Base-by-base conservation (phyloP, 2,329 filamentous ascomycete genomes). In the Botrytis squamosa region DNA sequence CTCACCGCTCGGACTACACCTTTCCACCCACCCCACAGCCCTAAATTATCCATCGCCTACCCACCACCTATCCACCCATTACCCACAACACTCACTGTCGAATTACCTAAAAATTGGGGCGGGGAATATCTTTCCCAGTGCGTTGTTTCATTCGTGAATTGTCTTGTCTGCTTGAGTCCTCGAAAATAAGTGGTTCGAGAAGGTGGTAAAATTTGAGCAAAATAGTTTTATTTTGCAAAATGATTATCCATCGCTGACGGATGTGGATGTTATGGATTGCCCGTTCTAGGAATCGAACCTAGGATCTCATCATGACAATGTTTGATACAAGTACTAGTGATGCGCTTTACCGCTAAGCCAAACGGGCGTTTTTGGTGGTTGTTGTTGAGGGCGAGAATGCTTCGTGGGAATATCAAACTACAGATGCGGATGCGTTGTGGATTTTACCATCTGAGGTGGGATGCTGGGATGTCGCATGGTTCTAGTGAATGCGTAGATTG, bases 181-280 rank as follows among this genome's bases (percentile, higher is more conserved):
- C 18, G 36, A n/a, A 40, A 62, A n/a, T 20, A 20, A 59, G 29
- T 10, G 16, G 22, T 10, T 59, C 16, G 22, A 40, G 3, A 20
- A n/a, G 12, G 5, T 38, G 8, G 2, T 7, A 25, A 20, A 12
- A 60, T 36, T 29, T 7, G 8, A 33, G 9, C 0, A 38, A 62
- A 62, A n/a, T 16, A 4, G 22, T 22, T 0, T 22, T 2, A 18
- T 1, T 25, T 33, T 3, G 16, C 25, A 20, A 44, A 64, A 8
- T 4, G 20, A 1, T 0, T 0, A 1, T 0, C 2, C 7, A 20
- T 9, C 18, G 1, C 0, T 2, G 2, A 4, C 0, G 0, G 3
- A 3, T 29, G 29, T 29, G 29, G 29, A 29, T 6, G 5, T 7
- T 25, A 1, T 16, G 0, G 3, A 10, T 42, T 68, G 66, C 66